A percentile compares a stretch with the other conserved stretches of the same genome.
Conservation (phyloP, 768 basidiomycete species). For the Naganishia vaughanmartiniae region DNA sequence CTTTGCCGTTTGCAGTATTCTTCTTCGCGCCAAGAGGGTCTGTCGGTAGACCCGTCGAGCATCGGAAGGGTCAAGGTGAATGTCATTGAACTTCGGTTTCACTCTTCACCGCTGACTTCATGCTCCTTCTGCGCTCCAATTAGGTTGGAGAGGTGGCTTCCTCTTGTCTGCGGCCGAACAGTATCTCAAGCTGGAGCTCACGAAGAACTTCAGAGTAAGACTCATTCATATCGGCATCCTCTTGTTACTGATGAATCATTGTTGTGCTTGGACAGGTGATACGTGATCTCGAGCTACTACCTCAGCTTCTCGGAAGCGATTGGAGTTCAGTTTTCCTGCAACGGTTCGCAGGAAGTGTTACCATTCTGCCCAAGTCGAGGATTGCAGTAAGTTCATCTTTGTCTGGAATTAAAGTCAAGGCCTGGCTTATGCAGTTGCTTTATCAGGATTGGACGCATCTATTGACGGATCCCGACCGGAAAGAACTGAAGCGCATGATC, state of each 20-base stretch:
- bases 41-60: constrained; percentile 72
- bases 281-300: constrained; percentile 89
- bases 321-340: constrained; percentile 97
- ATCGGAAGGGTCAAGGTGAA: constrained; percentile 77
- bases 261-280: constrained; percentile 62
- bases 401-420: constrained; percentile 14
- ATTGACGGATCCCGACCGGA: constrained; percentile 75
- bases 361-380: constrained; percentile 61
- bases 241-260: neutral
- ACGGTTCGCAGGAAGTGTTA: constrained; percentile 65
- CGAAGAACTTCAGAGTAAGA: constrained; percentile 79
- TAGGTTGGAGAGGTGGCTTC: constrained; percentile 94
- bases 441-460: constrained; percentile 76
- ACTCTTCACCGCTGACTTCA: neutral
- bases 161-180: constrained; percentile 87
- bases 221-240: neutral
- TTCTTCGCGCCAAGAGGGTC: constrained; percentile 71
- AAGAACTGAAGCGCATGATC: constrained; percentile 81
- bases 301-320: constrained; percentile 87
- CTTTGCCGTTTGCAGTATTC: constrained; percentile 57
- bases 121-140: neutral
- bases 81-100: neutral
- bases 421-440: neutral
- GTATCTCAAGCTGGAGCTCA: constrained; percentile 89
- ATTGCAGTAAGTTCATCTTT: constrained; percentile 59